These are phyloP conservation scores for Coemansia sp. DNA, from an alignment of 192 early-diverging fungal species.

Conservation along the genomic window DNA sequence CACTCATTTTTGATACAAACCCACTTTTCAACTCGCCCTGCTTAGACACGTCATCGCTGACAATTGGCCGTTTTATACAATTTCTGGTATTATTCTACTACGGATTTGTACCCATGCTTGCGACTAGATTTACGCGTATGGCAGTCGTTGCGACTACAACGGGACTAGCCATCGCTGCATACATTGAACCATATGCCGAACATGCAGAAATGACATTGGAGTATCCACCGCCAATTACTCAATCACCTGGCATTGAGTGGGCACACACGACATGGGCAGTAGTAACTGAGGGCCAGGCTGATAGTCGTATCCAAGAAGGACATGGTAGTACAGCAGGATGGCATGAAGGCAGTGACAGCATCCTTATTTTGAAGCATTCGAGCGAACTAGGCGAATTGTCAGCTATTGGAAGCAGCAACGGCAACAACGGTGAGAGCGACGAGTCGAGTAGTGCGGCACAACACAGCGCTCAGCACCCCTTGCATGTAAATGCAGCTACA, in stretches of 20 bases:
- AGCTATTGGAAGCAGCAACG: not conserved
- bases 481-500: not conserved
- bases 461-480: not conserved
- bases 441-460: not conserved
- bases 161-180: not conserved
- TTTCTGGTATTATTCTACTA: not conserved
- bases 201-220: not conserved
- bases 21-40: not conserved
- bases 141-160: not conserved
- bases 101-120: not conserved
- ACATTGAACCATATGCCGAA: constrained; percentile 2
- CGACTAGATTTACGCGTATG: not conserved
- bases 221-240: not conserved
- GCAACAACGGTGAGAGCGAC: not conserved
- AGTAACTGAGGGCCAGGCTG: not conserved
- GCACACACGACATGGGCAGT: not conserved
- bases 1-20: not conserved
- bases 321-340: not conserved
- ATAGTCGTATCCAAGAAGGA: not conserved
- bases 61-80: not conserved
- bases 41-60: not conserved
- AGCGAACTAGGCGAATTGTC: not conserved
- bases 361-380: not conserved
- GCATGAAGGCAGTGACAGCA: not conserved
- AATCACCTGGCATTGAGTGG: not conserved